A percentile compares a stretch with the other conserved stretches of the same genome.
Conservation (phyloP, 2,329 filamentous ascomycete genomes). For the Ophiostoma sp. region DNA sequence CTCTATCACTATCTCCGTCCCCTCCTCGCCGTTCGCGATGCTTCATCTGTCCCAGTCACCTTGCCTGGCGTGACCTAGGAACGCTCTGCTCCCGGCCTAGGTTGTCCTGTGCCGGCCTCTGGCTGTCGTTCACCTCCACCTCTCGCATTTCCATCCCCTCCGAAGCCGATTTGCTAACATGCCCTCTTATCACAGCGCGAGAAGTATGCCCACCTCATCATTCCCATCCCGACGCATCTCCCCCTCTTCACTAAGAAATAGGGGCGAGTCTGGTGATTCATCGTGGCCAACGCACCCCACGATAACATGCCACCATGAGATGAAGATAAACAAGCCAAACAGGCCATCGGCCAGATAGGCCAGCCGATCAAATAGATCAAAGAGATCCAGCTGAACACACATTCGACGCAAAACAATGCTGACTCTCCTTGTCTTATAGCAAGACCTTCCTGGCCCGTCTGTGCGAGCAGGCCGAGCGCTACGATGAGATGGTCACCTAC, state of each 20-base stretch:
- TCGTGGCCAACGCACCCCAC: not conserved
- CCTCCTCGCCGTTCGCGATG: no score
- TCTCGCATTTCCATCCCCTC: not conserved
- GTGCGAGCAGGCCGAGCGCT: conserved; percentile 99
- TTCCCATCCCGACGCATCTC: not conserved
- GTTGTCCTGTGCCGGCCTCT: not conserved
- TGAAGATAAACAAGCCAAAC: no score
- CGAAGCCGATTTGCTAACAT: conserved; percentile 5
- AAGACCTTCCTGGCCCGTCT: conserved; percentile 99
- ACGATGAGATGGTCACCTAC: conserved; percentile 99
- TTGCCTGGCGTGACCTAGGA: not conserved
- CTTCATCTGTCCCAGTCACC: not conserved
- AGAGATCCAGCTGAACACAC: not conserved
- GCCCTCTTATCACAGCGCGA: conserved; percentile 7
- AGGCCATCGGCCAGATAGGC: no score
- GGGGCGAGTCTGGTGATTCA: conserved; percentile 9
- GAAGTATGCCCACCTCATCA: conserved; percentile 15
- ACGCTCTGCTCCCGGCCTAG: not conserved
- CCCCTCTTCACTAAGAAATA: not conserved
- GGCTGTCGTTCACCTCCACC: not conserved
- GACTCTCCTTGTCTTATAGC: conserved; percentile 46
- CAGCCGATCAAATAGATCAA: no score
- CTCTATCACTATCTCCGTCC: no score
- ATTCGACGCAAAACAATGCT: no score
- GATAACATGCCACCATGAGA: not conserved